Evolutionary conservation across 2,329 filamentous ascomycete genomes (phyloP).

Genomic region (Verticillium nonalfalfae): DNA sequence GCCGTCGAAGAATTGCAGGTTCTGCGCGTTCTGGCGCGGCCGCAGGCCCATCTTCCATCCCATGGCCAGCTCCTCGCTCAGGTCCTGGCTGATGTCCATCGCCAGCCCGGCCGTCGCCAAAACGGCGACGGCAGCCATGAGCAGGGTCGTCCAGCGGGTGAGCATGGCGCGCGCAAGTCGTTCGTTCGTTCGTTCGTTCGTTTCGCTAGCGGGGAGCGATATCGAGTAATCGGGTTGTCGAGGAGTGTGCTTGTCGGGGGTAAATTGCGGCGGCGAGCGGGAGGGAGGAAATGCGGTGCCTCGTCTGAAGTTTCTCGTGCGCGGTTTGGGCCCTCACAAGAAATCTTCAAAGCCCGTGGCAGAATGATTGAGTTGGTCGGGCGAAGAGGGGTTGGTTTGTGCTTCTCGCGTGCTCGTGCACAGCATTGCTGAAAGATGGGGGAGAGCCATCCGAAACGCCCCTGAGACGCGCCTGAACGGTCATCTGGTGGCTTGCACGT

Average conservation of each 20-base stretch:
- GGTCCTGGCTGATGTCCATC: constrained; percentile 21
- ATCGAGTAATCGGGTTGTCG: background rate
- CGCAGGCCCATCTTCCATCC: constrained; percentile 29
- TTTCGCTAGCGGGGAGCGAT: background rate
- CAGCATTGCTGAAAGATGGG: background rate
- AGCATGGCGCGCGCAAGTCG: background rate
- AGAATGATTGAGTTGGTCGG: background rate
- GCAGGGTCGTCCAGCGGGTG: background rate
- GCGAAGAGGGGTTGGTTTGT: background rate
- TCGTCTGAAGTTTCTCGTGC: background rate
- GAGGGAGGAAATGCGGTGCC: background rate
- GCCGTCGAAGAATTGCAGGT: constrained; percentile 36
- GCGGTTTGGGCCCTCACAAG: background rate
- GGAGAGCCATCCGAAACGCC: background rate
- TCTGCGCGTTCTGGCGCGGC: constrained; percentile 21
- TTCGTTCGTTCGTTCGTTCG: background rate
- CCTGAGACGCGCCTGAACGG: background rate
- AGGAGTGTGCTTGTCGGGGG: background rate
- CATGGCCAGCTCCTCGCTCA: constrained; percentile 16
- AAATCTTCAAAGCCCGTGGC: background rate
- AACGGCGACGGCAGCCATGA: background rate
- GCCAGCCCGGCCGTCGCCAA: constrained; percentile 6
- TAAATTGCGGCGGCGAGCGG: background rate
- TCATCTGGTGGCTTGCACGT: background rate
- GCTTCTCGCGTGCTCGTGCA: background rate